phyloP scores from a whole-genome alignment of 2,329 filamentous ascomycete species.

The Scopulariopsis brevicaulis region DNA sequence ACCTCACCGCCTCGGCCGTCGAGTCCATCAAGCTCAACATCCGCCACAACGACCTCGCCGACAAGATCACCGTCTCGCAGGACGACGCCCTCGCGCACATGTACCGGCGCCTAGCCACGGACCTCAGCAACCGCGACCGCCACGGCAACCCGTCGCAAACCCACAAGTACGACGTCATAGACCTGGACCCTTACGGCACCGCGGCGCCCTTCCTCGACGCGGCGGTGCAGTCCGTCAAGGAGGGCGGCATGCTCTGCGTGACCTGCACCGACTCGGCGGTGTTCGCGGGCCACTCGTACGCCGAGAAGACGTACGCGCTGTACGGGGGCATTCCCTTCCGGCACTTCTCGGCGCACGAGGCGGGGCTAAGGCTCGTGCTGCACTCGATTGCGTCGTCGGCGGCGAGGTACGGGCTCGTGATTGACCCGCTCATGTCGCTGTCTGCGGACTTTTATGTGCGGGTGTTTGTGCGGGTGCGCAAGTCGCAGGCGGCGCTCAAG shows the following conservation, averaged over 20 bases:
- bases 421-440: conserved; percentile 83
- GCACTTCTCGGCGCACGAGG: conserved; percentile 79
- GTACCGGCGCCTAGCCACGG: conserved; percentile 59
- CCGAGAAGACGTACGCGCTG: conserved; percentile 87
- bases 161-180: conserved; percentile 78
- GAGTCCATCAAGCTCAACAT: conserved; percentile 77
- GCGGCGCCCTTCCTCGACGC: conserved; percentile 88
- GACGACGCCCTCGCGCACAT: conserved; percentile 86
- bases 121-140: conserved; percentile 29
- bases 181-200: conserved; percentile 91
- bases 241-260: conserved; percentile 82
- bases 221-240: conserved; percentile 70
- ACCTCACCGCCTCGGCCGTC: conserved; percentile 68
- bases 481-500: conserved; percentile 77
- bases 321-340: conserved; percentile 87
- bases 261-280: conserved; percentile 95
- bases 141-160: conserved; percentile 24
- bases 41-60: conserved; percentile 64
- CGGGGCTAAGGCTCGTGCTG: conserved; percentile 74
- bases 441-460: conserved; percentile 95
- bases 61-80: conserved; percentile 60
- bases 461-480: conserved; percentile 73
- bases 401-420: conserved; percentile 73
- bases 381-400: conserved; percentile 72
- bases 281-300: conserved; percentile 87